Conservation (phyloP, 495 filamentous ascomycete species). For the Amphirosellinia nigrospora region DNA sequence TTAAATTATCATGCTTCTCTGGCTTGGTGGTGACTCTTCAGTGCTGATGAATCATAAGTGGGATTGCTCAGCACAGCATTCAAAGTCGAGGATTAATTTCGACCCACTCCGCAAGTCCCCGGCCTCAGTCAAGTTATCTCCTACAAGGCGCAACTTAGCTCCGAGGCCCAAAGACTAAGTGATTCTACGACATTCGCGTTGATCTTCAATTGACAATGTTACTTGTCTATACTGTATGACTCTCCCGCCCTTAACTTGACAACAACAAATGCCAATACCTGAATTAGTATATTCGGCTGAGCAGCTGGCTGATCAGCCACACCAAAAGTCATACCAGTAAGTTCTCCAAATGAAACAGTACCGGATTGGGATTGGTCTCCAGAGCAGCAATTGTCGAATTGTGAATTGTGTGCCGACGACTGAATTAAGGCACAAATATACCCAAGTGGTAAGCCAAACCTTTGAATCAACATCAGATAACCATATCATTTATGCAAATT, state of each 20-base stretch:
- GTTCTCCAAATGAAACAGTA: not conserved
- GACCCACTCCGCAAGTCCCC: constrained; percentile 9
- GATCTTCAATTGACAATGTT: constrained; percentile 15
- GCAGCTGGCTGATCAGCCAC: not conserved
- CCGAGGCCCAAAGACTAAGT: constrained; percentile 11
- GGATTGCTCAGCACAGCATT: constrained; percentile 26
- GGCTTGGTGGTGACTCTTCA: constrained; percentile 24
- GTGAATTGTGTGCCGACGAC: not conserved
- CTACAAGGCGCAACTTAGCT: constrained; percentile 19
- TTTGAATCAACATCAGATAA: not conserved
- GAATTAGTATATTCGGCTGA: constrained; percentile 10
- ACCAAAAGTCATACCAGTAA: not conserved
- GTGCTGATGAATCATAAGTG: constrained; percentile 28
- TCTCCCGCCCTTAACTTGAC: constrained; percentile 15
- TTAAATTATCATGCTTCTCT: constrained; percentile 16
- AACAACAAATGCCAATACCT: constrained; percentile 8
- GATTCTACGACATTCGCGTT: constrained; percentile 16
- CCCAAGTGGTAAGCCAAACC: no score
- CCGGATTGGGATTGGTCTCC: constrained; percentile 9
- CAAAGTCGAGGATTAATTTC: constrained; percentile 23
- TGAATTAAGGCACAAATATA: not conserved
- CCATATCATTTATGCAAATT: not conserved
- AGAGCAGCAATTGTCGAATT: not conserved
- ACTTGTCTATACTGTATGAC: not conserved
- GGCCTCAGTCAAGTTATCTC: constrained; percentile 16